Conservation (phyloP, 2,329 filamentous ascomycete genomes). For the Nothopassalora personata region DNA sequence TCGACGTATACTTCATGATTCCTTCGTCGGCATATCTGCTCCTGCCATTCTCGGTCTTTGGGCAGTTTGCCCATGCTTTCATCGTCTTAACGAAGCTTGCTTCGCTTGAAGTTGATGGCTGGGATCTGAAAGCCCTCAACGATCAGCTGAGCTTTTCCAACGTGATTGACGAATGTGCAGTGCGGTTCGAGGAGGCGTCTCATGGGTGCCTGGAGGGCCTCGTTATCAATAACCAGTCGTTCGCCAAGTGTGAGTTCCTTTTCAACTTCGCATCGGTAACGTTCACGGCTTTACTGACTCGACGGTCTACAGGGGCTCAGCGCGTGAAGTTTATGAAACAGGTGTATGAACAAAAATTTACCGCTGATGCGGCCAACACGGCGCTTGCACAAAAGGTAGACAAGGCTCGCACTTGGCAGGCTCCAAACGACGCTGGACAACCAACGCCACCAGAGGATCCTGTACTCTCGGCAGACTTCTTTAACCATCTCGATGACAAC, state of each 20-base stretch:
- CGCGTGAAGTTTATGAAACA: slow-evolving; percentile 26
- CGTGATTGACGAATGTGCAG: slow-evolving; percentile 21
- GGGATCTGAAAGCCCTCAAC: slow-evolving; percentile 22
- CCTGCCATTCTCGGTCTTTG: slow-evolving; percentile 28
- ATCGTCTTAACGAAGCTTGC: slow-evolving; percentile 27
- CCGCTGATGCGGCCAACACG: not conserved
- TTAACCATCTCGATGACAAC: slow-evolving; percentile 25
- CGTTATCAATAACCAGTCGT: slow-evolving; percentile 26
- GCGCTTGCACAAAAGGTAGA: not conserved
- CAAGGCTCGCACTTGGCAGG: slow-evolving; percentile 1
- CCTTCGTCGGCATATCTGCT: slow-evolving; percentile 23
- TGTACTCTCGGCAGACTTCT: slow-evolving; percentile 23
- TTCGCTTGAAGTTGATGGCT: slow-evolving; percentile 28
- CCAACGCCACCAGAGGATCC: slow-evolving; percentile 9
- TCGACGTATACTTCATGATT: slow-evolving; percentile 26
- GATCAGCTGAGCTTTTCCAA: slow-evolving; percentile 19
- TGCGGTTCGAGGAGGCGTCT: slow-evolving; percentile 19
- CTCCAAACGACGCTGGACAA: slow-evolving; percentile 1
- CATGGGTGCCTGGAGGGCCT: slow-evolving; percentile 23
- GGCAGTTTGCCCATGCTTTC: slow-evolving; percentile 29
- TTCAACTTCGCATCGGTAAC: not conserved
- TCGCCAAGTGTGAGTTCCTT: slow-evolving; percentile 21
- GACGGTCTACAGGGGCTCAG: slow-evolving; percentile 9
- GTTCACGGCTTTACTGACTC: not conserved
- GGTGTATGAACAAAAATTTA: slow-evolving; percentile 24